These are phyloP conservation scores for Rhizopus sp. DNA, from an alignment of 371 early-diverging fungal genomes.

Conservation along the genomic window DNA sequence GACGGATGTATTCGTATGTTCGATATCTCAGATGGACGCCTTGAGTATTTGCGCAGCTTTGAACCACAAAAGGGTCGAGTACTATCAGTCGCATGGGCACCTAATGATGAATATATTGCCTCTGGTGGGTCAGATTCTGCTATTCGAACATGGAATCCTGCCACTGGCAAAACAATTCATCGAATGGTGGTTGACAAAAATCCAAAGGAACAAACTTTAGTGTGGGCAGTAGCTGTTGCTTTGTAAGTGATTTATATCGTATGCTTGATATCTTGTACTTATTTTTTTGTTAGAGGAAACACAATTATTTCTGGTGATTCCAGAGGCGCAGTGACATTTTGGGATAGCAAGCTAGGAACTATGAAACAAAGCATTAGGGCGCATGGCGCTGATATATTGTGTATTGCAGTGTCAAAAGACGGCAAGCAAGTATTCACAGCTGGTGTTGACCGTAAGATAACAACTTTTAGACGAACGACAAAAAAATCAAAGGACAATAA, in stretches of 20 bases:
- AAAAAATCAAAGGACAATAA: constrained; percentile 30
- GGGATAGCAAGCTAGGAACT: constrained; percentile 75
- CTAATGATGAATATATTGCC: constrained; percentile 70
- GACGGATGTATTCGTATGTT: constrained; percentile 91
- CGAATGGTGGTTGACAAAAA: constrained; percentile 76
- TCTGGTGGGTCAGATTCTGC: constrained; percentile 85
- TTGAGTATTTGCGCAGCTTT: constrained; percentile 71
- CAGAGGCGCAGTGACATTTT: constrained; percentile 85
- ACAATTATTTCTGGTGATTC: constrained; percentile 91
- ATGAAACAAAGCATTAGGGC: constrained; percentile 68
- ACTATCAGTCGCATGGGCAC: constrained; percentile 85
- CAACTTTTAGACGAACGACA: constrained; percentile 58
- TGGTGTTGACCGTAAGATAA: constrained; percentile 90
- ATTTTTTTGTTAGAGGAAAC: constrained; percentile 47
- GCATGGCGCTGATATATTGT: constrained; percentile 89
- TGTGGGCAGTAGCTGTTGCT: constrained; percentile 61
- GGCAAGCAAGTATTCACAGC: constrained; percentile 80
- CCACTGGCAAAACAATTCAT: constrained; percentile 55
- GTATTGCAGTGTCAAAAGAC: constrained; percentile 66
- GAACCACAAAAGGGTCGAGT: constrained; percentile 76
- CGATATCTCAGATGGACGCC: constrained; percentile 71
- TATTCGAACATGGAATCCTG: constrained; percentile 75
- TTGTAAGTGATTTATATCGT: constrained; percentile 30
- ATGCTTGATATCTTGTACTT: neutral
- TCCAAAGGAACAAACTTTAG: constrained; percentile 61